A percentile compares a stretch with the other conserved stretches of the same genome.
Conservation (phyloP, 495 filamentous ascomycete genomes). For the Penicillium lagena region DNA sequence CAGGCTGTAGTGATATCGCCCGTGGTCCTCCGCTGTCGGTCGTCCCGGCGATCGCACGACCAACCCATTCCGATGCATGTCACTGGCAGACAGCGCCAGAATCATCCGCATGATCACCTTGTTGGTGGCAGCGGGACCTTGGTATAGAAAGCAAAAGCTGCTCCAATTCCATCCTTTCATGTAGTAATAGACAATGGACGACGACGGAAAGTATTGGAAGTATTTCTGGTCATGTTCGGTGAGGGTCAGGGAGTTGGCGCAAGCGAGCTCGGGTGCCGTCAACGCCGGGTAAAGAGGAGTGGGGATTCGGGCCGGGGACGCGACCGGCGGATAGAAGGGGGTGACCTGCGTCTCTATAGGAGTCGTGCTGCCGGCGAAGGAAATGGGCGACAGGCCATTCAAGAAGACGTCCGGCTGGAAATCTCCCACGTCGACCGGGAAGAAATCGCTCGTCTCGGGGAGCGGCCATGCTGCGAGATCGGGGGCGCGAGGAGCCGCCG, state of each 20-base stretch:
- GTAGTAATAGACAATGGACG: conserved; percentile 35
- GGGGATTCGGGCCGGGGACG: background rate
- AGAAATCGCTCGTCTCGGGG: conserved; percentile 6
- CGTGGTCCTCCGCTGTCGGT: conserved; percentile 31
- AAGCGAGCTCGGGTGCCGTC: conserved; percentile 16
- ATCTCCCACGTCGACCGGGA: background rate
- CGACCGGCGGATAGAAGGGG: conserved; percentile 5
- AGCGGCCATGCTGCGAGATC: conserved; percentile 2
- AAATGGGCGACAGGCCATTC: conserved; percentile 9
- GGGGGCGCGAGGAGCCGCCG: conserved; percentile 5
- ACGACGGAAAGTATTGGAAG: conserved; percentile 38
- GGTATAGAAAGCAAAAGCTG: conserved; percentile 34
- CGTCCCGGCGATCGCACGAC: conserved; percentile 21
- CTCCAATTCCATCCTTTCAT: conserved; percentile 41
- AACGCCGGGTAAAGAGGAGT: conserved; percentile 23
- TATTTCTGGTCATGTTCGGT: conserved; percentile 32
- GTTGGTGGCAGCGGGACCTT: conserved; percentile 29
- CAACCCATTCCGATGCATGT: conserved; percentile 35
- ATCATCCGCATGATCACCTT: conserved; percentile 42
- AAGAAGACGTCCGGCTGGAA: conserved; percentile 5
- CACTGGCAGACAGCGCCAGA: conserved; percentile 31
- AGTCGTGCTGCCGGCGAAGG: conserved; percentile 11
- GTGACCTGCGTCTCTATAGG: background rate
- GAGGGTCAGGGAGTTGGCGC: conserved; percentile 31
- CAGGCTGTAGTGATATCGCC: conserved; percentile 33